Percentiles rank a stretch among this genome's conserved stretches.
These are phyloP conservation scores for Talaromyces sp. DNA, from an alignment of 2,329 filamentous ascomycete genomes.

Conservation along the genomic window DNA sequence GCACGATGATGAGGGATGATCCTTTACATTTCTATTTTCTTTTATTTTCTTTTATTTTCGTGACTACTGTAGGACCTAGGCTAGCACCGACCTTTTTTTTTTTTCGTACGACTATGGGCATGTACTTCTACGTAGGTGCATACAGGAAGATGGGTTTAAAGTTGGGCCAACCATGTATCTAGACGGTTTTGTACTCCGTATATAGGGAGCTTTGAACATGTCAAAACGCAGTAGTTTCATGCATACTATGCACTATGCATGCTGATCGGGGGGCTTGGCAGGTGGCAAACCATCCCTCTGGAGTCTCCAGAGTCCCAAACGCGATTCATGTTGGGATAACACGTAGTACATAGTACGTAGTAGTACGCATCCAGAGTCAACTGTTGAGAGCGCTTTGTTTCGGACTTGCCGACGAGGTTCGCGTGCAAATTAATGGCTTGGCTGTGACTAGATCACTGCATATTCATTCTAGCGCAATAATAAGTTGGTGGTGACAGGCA, in stretches of 20 bases:
- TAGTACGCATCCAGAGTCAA: no score
- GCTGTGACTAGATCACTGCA: neutral
- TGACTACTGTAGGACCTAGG: neutral
- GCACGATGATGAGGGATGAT: neutral
- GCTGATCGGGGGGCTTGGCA: neutral
- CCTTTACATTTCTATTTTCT: neutral
- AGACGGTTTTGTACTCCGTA: no score
- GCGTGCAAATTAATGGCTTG: neutral
- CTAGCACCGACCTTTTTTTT: neutral
- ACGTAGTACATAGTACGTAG: no score
- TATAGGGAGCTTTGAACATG: neutral
- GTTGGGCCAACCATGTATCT: neutral
- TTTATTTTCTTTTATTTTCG: no score
- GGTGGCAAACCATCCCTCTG: neutral
- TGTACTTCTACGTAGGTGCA: neutral
- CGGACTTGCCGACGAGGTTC: neutral
- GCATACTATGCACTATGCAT: neutral
- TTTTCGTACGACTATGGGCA: neutral
- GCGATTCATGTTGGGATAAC: no score
- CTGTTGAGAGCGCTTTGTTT: neutral
- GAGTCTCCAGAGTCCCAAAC: no score
- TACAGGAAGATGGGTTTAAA: neutral
- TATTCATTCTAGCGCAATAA: no score
- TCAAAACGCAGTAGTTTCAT: neutral
- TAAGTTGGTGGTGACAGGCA: neutral